A percentile compares a stretch with the other conserved stretches of the same genome.
Conservation (phyloP, 305 asterid species). For the Fraxinus greggii region DNA sequence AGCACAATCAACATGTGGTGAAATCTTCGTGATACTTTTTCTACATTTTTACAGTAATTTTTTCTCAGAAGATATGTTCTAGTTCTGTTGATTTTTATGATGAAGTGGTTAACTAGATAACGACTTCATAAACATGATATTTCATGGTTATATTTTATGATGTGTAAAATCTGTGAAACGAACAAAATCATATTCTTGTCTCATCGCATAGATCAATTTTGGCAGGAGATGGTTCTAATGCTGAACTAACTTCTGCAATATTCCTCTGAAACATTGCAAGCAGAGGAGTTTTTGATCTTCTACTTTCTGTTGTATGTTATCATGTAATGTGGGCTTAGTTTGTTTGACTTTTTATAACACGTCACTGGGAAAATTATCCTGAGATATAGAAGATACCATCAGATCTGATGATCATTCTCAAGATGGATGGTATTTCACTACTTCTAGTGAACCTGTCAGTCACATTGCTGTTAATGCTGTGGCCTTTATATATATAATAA, state of each 20-base stretch:
- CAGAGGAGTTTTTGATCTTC: neutral
- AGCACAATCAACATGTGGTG: conserved; percentile 4
- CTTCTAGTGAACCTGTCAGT: conserved; percentile 3
- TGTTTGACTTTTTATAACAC: neutral
- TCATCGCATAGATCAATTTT: neutral
- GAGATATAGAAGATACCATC: conserved; percentile 5
- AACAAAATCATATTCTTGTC: neutral
- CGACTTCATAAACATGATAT: neutral
- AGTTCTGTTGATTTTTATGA: neutral
- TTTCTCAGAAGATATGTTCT: neutral
- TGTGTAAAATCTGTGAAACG: neutral
- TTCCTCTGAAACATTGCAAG: neutral
- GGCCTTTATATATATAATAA: conserved; percentile 7
- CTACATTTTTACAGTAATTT: neutral
- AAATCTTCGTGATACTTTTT: neutral
- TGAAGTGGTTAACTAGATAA: neutral
- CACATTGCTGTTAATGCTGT: conserved; percentile 12
- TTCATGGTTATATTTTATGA: neutral
- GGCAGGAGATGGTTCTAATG: neutral
- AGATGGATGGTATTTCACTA: conserved; percentile 62
- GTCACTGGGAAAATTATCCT: neutral
- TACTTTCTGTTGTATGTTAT: neutral
- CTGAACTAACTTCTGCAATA: neutral
- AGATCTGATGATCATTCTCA: conserved; percentile 70
- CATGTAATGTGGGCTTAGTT: neutral